Evolutionary conservation across 164 flowering plant genomes (phyloP).

Genomic region (Vitis rotundifolia): DNA sequence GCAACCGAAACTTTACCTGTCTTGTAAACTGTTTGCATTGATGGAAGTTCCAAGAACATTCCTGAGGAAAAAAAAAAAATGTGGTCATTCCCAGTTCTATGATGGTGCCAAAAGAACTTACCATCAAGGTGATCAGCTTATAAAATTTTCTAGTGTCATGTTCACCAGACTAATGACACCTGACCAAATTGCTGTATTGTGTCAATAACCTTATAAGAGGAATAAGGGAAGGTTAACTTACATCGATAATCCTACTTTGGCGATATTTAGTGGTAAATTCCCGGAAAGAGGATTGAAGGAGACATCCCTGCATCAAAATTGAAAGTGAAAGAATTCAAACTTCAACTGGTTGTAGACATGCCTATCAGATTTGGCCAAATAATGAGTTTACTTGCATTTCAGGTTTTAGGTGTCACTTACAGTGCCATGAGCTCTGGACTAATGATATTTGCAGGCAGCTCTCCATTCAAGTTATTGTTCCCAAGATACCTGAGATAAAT

Average conservation of each 20-base stretch:
- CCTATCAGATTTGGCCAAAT: not conserved
- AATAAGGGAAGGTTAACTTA: conserved; percentile 19
- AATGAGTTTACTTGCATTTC: not conserved
- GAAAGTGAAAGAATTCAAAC: not conserved
- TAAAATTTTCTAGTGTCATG: too few relatives aligned
- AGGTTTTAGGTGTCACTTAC: conserved; percentile 25
- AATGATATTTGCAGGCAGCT: conserved; percentile 33
- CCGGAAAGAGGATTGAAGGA: conserved; percentile 52
- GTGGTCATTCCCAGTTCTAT: not conserved
- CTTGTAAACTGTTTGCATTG: conserved; percentile 23
- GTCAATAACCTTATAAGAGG: too few relatives aligned
- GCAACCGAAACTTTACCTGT: conserved; percentile 21
- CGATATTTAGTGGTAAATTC: conserved; percentile 28
- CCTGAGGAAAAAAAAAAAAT: conserved; percentile 27
- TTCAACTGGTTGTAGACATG: not conserved
- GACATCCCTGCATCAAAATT: conserved; percentile 36
- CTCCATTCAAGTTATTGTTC: conserved; percentile 41
- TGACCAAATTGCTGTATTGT: too few relatives aligned
- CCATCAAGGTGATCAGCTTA: not conserved
- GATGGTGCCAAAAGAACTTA: not conserved
- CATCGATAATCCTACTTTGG: conserved; percentile 35
- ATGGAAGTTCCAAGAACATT: conserved; percentile 40
- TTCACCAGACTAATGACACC: too few relatives aligned
- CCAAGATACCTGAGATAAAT: conserved; percentile 47
- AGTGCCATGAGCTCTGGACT: conserved; percentile 37